Conservation (phyloP, 1,284 basidiomycete species). For the Amylostereum areolatum region DNA sequence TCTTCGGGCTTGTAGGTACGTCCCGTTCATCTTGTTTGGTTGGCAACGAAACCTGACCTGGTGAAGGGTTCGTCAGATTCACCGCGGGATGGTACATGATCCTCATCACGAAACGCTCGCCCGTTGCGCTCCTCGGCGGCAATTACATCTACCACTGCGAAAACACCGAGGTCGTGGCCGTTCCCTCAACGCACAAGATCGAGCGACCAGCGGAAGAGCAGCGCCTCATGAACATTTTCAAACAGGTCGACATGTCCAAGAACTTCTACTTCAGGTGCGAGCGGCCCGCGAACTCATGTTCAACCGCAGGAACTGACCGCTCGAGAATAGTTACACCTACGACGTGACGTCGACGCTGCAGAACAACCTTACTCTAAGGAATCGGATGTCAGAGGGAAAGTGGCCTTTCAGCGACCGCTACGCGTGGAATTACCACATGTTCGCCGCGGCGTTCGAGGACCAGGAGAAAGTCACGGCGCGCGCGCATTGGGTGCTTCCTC, state of each 20-base stretch:
- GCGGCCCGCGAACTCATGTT: background rate
- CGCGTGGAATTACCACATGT: conserved; percentile 94
- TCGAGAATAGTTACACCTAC: conserved; percentile 79
- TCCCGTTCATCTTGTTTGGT: conserved; percentile 6
- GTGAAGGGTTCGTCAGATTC: conserved; percentile 80
- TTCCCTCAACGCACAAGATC: conserved; percentile 69
- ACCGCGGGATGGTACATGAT: conserved; percentile 93
- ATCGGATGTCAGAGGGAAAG: conserved; percentile 26
- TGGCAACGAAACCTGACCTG: background rate
- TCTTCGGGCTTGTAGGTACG: conserved; percentile 76
- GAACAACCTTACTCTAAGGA: conserved; percentile 74
- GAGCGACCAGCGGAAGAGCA: conserved; percentile 83
- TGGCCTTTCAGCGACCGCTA: conserved; percentile 85
- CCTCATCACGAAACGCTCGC: conserved; percentile 83
- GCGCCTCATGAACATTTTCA: conserved; percentile 87
- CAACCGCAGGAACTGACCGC: no score
- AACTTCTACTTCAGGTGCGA: conserved; percentile 97
- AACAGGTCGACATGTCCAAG: conserved; percentile 96
- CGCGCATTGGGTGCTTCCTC: conserved; percentile 84
- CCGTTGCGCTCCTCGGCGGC: conserved; percentile 91
- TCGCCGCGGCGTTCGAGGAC: conserved; percentile 59
- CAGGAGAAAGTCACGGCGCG: conserved; percentile 38
- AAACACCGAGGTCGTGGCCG: conserved; percentile 78
- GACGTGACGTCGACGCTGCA: conserved; percentile 95
- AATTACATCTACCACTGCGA: conserved; percentile 99